These are phyloP conservation scores for Silybum marianum DNA, from an alignment of 129 eudicot genomes.

Conservation along the genomic window DNA sequence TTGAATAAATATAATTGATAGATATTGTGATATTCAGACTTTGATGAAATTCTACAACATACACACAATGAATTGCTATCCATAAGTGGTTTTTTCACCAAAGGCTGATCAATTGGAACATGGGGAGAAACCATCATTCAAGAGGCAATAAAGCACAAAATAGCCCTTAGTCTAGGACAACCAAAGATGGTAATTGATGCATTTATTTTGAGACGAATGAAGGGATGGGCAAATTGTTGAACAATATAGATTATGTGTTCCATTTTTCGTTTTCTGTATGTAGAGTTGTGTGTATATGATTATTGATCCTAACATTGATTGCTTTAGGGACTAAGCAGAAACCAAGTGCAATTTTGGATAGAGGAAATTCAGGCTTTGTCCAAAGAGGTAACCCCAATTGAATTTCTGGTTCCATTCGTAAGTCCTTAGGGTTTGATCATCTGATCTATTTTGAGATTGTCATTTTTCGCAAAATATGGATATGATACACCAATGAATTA, in stretches of 20 bases:
- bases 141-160: slow-evolving; percentile 41
- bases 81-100: slow-evolving; percentile 30
- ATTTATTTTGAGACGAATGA: too few species aligned
- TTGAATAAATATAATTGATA: neutral
- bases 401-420: neutral
- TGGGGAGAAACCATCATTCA: slow-evolving; percentile 42
- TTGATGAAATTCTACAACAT: neutral
- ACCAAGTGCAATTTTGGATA: slow-evolving; percentile 29
- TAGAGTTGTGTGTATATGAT: neutral
- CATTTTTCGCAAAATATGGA: too few species aligned
- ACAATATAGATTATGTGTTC: neutral
- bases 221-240: too few species aligned
- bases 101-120: slow-evolving; percentile 1
- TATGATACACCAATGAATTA: too few species aligned
- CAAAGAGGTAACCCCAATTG: slow-evolving; percentile 53
- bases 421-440: neutral
- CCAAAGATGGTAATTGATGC: too few species aligned
- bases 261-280: neutral
- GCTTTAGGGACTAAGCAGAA: slow-evolving; percentile 48
- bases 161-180: too few species aligned
- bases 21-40: too few species aligned
- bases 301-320: slow-evolving; percentile 25
- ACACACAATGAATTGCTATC: slow-evolving; percentile 4
- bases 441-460: neutral
- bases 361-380: slow-evolving; percentile 59